Percentiles rank a stretch among this genome's conserved stretches.
phyloP scores from a whole-genome alignment of 1,139 yeast genomes.

The Yarrowia galli region DNA sequence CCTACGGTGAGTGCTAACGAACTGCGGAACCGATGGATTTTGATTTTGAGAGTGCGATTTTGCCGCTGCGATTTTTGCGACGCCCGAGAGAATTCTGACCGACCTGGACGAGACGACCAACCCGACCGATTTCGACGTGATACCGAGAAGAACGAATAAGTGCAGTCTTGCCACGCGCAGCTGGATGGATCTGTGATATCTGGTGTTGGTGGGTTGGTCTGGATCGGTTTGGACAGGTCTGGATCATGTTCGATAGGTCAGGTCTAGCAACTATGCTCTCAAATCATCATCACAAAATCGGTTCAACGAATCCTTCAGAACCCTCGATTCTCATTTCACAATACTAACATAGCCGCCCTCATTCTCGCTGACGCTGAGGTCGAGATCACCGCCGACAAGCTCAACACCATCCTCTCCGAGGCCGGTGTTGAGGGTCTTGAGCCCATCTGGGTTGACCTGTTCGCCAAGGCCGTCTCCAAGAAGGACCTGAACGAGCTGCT shows the following conservation, averaged over 20 bases:
- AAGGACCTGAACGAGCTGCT: conserved; percentile 92
- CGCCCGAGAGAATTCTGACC: background rate
- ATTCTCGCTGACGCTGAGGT: conserved; percentile 97
- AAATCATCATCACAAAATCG: background rate
- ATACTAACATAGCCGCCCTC: conserved; percentile 73
- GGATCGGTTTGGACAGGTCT: background rate
- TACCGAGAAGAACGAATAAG: background rate
- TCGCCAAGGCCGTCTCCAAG: conserved; percentile 97
- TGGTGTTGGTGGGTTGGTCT: background rate
- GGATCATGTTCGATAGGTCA: background rate
- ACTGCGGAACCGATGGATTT: conserved; percentile 11
- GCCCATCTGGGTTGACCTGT: conserved; percentile 90
- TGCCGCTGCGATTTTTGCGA: conserved; percentile 19
- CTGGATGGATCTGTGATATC: conserved; percentile 5
- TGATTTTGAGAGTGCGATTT: conserved; percentile 14
- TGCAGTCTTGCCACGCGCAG: background rate
- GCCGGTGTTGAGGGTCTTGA: conserved; percentile 86
- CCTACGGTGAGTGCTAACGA: conserved; percentile 55
- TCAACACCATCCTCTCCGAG: conserved; percentile 81
- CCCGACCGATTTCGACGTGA: background rate
- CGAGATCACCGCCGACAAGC: conserved; percentile 93
- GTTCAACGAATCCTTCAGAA: background rate
- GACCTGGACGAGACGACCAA: background rate
- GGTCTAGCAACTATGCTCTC: background rate
- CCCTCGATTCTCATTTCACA: no score